Conservation (phyloP, 306 rosid species). For the Malus sylvestris region DNA sequence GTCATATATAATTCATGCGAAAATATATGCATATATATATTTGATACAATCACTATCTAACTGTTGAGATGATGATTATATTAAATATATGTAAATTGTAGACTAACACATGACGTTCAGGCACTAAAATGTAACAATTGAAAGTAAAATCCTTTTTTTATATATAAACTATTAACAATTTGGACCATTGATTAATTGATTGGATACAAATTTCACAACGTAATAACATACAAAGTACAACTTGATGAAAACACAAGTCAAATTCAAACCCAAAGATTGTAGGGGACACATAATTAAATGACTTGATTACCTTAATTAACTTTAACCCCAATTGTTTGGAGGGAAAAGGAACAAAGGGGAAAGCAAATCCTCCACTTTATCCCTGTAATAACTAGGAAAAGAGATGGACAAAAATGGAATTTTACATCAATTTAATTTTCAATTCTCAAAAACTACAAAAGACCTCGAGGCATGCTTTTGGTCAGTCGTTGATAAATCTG, state of each 20-base stretch:
- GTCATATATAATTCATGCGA: too few relatives aligned
- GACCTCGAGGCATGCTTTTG: slow-evolving; percentile 52
- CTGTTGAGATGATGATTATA: too few relatives aligned
- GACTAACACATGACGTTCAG: too few relatives aligned
- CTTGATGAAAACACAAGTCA: not conserved
- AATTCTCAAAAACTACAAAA: slow-evolving; percentile 49
- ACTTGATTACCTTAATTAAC: not conserved
- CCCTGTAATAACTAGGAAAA: slow-evolving; percentile 22
- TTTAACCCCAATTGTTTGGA: not conserved
- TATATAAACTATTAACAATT: not conserved
- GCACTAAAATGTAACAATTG: too few relatives aligned
- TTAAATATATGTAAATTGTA: too few relatives aligned
- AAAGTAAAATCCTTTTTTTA: too few relatives aligned
- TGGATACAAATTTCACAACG: not conserved
- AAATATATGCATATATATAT: too few relatives aligned
- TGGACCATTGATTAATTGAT: not conserved
- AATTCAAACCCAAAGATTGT: not conserved
- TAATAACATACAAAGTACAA: not conserved
- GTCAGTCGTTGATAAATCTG: slow-evolving; percentile 33
- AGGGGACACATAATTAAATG: not conserved
- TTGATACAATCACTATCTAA: too few relatives aligned
- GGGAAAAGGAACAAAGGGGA: not conserved
- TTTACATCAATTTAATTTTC: not conserved
- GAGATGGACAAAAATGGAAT: slow-evolving; percentile 29
- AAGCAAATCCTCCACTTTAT: not conserved